Evolutionary conservation across 257 asterid genomes (phyloP).

Genomic region (Solanum gandarillasii): DNA sequence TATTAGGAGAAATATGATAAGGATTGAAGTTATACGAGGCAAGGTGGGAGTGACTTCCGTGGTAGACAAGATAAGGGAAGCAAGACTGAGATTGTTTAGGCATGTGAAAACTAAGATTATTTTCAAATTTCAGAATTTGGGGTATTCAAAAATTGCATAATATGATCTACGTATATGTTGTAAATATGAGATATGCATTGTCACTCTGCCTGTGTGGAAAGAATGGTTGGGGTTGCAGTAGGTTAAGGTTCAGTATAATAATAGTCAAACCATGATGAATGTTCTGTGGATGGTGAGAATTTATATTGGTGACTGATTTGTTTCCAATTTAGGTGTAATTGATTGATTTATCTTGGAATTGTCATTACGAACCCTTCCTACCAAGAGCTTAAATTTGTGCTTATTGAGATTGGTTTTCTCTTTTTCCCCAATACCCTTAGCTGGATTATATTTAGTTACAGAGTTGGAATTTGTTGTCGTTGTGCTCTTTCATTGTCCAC

Average conservation of each 20-base stretch:
- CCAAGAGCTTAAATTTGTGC: neutral
- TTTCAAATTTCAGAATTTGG: neutral
- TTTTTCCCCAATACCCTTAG: neutral
- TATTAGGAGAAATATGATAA: neutral
- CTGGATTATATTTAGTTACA: neutral
- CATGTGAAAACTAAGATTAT: neutral
- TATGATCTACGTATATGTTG: neutral
- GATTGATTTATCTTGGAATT: neutral
- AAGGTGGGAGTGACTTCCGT: neutral
- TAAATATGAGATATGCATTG: neutral
- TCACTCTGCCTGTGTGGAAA: neutral
- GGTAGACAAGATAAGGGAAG: neutral
- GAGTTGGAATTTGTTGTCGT: neutral
- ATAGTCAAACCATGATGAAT: neutral
- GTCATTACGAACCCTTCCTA: neutral
- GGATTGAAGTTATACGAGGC: neutral
- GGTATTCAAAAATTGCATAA: neutral
- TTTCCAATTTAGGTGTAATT: neutral
- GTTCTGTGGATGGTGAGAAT: neutral
- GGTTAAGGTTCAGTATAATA: neutral
- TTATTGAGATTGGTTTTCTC: neutral
- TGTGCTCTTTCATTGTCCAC: neutral
- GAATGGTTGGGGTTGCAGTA: neutral
- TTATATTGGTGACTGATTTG: neutral
- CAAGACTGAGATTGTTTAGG: neutral